Evolutionary conservation across 257 asterid species (phyloP).

Genomic region (Cinchona pubescens): DNA sequence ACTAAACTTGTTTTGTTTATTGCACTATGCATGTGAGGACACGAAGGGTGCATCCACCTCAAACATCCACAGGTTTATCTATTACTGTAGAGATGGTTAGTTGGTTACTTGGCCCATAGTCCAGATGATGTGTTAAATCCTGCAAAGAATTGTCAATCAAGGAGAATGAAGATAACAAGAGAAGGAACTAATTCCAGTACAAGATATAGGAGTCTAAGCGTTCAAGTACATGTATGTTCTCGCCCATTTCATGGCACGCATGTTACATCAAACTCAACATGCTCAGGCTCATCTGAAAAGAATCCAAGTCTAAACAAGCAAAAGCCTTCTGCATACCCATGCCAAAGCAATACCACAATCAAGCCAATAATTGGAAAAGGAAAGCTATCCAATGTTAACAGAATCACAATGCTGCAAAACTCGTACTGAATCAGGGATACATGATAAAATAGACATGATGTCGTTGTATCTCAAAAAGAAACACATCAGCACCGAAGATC

Average conservation of each 20-base stretch:
- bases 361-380: neutral
- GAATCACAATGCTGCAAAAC: neutral
- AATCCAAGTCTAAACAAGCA: neutral
- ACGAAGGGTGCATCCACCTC: too few species aligned
- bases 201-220: too few species aligned
- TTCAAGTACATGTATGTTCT: too few species aligned
- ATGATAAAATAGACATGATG: neutral
- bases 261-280: neutral
- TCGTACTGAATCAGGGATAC: slow-evolving; percentile 2
- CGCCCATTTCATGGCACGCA: neutral
- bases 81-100: too few species aligned
- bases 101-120: too few species aligned
- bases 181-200: too few species aligned
- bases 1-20: too few species aligned
- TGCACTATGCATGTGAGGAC: too few species aligned
- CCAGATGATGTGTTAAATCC: too few species aligned
- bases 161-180: too few species aligned
- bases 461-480: neutral
- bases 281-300: neutral
- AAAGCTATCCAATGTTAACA: neutral
- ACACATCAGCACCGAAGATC: neutral
- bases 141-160: too few species aligned
- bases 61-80: too few species aligned
- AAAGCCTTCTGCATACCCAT: neutral
- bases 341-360: neutral